These are phyloP conservation scores for Liriodendron chinense DNA, from an alignment of 164 flowering plant genomes.

Conservation along the genomic window DNA sequence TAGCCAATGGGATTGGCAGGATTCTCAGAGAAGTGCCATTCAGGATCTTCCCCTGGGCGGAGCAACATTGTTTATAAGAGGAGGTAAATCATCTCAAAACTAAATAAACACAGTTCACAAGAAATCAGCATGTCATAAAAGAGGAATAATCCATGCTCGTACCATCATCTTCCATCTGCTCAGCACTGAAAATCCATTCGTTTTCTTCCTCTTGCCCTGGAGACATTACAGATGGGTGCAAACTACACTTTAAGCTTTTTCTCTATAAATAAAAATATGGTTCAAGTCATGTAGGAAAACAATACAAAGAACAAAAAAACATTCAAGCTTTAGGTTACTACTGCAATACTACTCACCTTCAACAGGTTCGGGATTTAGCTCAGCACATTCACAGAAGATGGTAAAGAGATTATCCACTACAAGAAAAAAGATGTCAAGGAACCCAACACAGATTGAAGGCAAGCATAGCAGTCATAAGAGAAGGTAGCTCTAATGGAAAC, in stretches of 20 bases:
- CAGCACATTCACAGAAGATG: conserved; percentile 86
- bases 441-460: background rate
- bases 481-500: background rate
- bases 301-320: background rate
- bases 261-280: too few relatives aligned
- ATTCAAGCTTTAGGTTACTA: background rate
- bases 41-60: conserved; percentile 38
- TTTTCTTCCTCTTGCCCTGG: conserved; percentile 59
- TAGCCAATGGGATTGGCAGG: conserved; percentile 59
- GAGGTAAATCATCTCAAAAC: background rate
- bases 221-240: background rate
- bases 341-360: conserved; percentile 42
- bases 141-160: conserved; percentile 24
- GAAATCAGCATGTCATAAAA: background rate
- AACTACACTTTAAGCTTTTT: too few relatives aligned
- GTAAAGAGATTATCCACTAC: conserved; percentile 79
- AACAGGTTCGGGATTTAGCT: conserved; percentile 80
- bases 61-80: background rate
- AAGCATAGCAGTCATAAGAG: background rate
- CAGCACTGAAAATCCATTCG: conserved; percentile 82
- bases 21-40: conserved; percentile 43
- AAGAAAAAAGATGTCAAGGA: conserved; percentile 16
- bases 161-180: conserved; percentile 45
- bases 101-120: background rate
- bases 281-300: background rate